These are phyloP conservation scores for Metschnikowia anglica DNA, from an alignment of 805 yeast genomes.

Conservation along the genomic window DNA sequence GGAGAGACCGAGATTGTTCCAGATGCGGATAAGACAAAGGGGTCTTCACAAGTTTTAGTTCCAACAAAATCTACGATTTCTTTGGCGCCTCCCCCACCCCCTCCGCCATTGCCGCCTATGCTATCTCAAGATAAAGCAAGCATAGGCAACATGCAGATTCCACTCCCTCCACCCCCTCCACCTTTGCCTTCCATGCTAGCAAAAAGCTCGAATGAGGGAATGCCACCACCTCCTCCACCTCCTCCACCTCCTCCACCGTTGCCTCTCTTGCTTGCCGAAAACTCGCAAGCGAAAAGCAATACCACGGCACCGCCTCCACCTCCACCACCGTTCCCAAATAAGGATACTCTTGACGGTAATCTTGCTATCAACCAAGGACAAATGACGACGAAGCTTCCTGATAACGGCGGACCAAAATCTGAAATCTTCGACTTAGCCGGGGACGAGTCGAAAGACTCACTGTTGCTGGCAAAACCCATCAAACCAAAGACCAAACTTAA, in stretches of 20 bases:
- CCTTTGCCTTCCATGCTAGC: slow-evolving; percentile 4
- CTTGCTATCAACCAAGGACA: neutral
- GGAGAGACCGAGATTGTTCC: neutral
- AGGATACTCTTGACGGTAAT: slow-evolving; percentile 1
- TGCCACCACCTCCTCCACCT: slow-evolving; percentile 12
- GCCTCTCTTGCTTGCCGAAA: neutral
- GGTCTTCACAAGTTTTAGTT: neutral
- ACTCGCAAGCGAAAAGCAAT: neutral
- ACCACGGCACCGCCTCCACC: slow-evolving; percentile 15
- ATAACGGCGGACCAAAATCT: neutral
- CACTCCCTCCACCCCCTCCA: slow-evolving; percentile 12
- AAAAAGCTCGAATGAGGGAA: neutral
- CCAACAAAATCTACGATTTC: neutral
- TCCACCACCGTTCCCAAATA: slow-evolving; percentile 25
- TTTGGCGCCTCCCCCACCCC: neutral
- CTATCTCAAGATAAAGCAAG: neutral
- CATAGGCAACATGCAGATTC: neutral
- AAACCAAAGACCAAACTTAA: slow-evolving; percentile 77
- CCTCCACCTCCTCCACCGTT: neutral
- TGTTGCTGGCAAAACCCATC: slow-evolving; percentile 9
- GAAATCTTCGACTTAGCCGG: neutral
- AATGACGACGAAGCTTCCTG: neutral
- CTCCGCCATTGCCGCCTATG: slow-evolving; percentile 4
- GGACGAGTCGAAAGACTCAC: neutral
- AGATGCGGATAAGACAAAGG: no score